Evolutionary conservation across 2,329 filamentous ascomycete genomes (phyloP).

Genomic region (Xenosphaeropsis pyriputrescens): DNA sequence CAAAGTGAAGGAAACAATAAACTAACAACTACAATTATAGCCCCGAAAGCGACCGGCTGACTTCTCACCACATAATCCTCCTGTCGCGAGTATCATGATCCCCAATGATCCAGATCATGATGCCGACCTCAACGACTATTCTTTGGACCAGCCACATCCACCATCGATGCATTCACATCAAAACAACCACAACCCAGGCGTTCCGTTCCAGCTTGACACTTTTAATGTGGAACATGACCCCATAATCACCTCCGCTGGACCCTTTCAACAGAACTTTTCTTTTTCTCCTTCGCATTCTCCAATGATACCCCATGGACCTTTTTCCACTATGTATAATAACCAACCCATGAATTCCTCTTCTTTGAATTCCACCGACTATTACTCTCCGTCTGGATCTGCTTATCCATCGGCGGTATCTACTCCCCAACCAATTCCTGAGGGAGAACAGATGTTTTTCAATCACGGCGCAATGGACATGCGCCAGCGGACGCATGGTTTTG

Average conservation of each 20-base stretch:
- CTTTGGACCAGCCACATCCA: conserved; percentile 36
- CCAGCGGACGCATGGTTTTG: conserved; percentile 32
- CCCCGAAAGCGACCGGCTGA: conserved; percentile 53
- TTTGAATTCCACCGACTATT: conserved; percentile 52
- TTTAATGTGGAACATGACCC: conserved; percentile 40
- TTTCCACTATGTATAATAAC: conserved; percentile 44
- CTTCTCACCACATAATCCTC: conserved; percentile 55
- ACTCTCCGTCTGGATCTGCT: conserved; percentile 55
- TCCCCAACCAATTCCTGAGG: conserved; percentile 51
- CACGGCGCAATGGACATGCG: conserved; percentile 28
- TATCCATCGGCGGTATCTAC: conserved; percentile 58
- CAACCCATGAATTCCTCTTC: conserved; percentile 46
- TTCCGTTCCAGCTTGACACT: conserved; percentile 42
- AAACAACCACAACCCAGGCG: conserved; percentile 22
- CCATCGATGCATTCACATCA: conserved; percentile 19
- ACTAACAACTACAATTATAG: conserved; percentile 16
- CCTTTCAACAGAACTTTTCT: conserved; percentile 52
- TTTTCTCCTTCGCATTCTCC: conserved; percentile 62
- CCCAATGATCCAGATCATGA: conserved; percentile 47
- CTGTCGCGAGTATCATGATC: conserved; percentile 48
- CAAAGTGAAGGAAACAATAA: too few relatives aligned
- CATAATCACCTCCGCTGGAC: conserved; percentile 50
- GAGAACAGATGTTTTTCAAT: conserved; percentile 49
- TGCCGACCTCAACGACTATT: conserved; percentile 47
- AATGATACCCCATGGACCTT: conserved; percentile 43